Percentiles rank a stretch among this genome's conserved stretches.
These are phyloP conservation scores for Peltaster fructicola DNA, from an alignment of 2,329 filamentous ascomycete species.

Conservation along the genomic window DNA sequence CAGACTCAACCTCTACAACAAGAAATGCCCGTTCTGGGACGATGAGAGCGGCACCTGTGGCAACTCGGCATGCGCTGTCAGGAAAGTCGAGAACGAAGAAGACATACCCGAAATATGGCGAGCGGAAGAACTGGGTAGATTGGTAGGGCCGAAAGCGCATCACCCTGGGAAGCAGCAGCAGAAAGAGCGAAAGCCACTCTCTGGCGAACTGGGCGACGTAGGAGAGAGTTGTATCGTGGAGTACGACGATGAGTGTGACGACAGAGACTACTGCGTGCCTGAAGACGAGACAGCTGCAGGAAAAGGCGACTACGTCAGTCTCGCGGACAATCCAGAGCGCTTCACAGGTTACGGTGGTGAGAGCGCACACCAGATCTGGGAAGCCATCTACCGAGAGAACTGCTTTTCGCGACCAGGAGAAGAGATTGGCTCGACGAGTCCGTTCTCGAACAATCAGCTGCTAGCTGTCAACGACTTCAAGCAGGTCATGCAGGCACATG, in stretches of 20 bases:
- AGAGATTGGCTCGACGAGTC: slow-evolving; percentile 7
- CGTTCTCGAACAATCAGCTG: slow-evolving; percentile 26
- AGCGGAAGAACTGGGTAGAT: slow-evolving; percentile 75
- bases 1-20: slow-evolving; percentile 84
- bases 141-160: slow-evolving; percentile 77
- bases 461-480: slow-evolving; percentile 44
- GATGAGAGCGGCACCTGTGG: slow-evolving; percentile 89
- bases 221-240: slow-evolving; percentile 94
- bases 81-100: slow-evolving; percentile 86
- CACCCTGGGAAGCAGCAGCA: slow-evolving; percentile 67
- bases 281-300: slow-evolving; percentile 76
- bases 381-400: slow-evolving; percentile 92
- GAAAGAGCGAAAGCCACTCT: slow-evolving; percentile 54
- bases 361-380: slow-evolving; percentile 80
- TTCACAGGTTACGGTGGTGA: slow-evolving; percentile 87
- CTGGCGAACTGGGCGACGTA: slow-evolving; percentile 72
- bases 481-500: slow-evolving; percentile 41
- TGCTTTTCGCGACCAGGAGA: slow-evolving; percentile 49
- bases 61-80: slow-evolving; percentile 90
- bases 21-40: slow-evolving; percentile 88
- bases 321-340: slow-evolving; percentile 82
- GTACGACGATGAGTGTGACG: slow-evolving; percentile 92
- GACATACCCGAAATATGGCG: slow-evolving; percentile 88
- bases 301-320: slow-evolving; percentile 91
- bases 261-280: slow-evolving; percentile 88